Evolutionary conservation across 805 yeast genomes (phyloP).

Genomic region (Metschnikowia dekortorum): DNA sequence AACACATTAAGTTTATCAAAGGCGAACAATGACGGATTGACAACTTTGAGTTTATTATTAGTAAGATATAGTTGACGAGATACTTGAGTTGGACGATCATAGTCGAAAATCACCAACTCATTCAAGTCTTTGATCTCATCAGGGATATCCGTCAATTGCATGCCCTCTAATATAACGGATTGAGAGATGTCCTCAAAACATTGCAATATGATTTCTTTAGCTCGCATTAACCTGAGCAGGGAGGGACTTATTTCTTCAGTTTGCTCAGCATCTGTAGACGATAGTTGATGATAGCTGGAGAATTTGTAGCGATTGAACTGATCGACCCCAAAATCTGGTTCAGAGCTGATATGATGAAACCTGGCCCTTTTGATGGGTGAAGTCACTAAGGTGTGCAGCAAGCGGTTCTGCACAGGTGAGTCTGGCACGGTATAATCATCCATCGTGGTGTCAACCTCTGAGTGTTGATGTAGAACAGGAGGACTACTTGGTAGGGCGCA

Average conservation of each 20-base stretch:
- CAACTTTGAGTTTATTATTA: slow-evolving; percentile 43
- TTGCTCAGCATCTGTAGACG: slow-evolving; percentile 32
- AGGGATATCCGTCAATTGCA: slow-evolving; percentile 48
- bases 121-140: slow-evolving; percentile 56
- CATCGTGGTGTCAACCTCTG: slow-evolving; percentile 30
- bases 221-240: slow-evolving; percentile 19
- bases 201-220: slow-evolving; percentile 38
- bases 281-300: slow-evolving; percentile 24
- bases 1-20: slow-evolving; percentile 48
- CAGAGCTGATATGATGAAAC: slow-evolving; percentile 23
- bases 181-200: slow-evolving; percentile 47
- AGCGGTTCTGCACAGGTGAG: slow-evolving; percentile 20
- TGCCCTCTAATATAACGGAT: slow-evolving; percentile 43
- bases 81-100: slow-evolving; percentile 18
- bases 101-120: slow-evolving; percentile 43
- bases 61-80: slow-evolving; percentile 48
- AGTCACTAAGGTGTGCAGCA: slow-evolving; percentile 7
- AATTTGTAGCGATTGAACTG: slow-evolving; percentile 38
- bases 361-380: slow-evolving; percentile 1
- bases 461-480: slow-evolving; percentile 30
- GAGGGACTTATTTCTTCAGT: slow-evolving; percentile 3
- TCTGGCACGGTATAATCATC: slow-evolving; percentile 23
- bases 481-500: slow-evolving; percentile 34
- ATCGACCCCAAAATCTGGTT: slow-evolving; percentile 50
- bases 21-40: slow-evolving; percentile 50